These are phyloP conservation scores for Zalaria obscura DNA, from an alignment of 2,329 filamentous ascomycete genomes.

Conservation along the genomic window DNA sequence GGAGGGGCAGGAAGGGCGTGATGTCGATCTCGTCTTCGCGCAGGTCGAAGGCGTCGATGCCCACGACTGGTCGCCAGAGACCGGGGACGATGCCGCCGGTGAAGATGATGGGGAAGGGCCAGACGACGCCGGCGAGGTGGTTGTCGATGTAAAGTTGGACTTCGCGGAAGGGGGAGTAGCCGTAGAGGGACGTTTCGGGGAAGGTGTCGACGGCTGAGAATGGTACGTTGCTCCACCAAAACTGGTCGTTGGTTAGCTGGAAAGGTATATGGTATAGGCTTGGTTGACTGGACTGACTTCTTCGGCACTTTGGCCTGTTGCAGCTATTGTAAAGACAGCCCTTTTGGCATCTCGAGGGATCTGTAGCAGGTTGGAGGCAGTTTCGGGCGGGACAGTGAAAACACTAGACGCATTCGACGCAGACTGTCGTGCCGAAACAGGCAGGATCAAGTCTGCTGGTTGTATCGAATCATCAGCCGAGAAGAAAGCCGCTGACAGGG, in stretches of 20 bases:
- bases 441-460: slow-evolving; percentile 51
- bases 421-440: slow-evolving; percentile 43
- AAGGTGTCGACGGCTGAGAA: slow-evolving; percentile 48
- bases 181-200: slow-evolving; percentile 41
- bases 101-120: slow-evolving; percentile 73
- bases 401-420: slow-evolving; percentile 43
- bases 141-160: slow-evolving; percentile 65
- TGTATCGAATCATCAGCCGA: slow-evolving; percentile 26
- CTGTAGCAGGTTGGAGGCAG: slow-evolving; percentile 43
- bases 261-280: not conserved
- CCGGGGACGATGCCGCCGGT: slow-evolving; percentile 67
- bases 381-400: slow-evolving; percentile 51
- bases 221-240: slow-evolving; percentile 72
- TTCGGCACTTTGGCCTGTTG: slow-evolving; percentile 60
- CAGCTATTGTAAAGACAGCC: slow-evolving; percentile 62
- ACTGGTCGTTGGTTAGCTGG: slow-evolving; percentile 22
- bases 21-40: slow-evolving; percentile 72
- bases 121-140: slow-evolving; percentile 56
- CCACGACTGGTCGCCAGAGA: slow-evolving; percentile 65
- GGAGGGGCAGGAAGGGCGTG: slow-evolving; percentile 56
- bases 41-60: slow-evolving; percentile 66
- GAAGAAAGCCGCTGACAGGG: slow-evolving; percentile 61
- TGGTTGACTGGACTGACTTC: slow-evolving; percentile 28
- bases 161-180: slow-evolving; percentile 63
- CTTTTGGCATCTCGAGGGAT: slow-evolving; percentile 53